phyloP scores from a whole-genome alignment of 257 asterid genomes.

The Ballota nigra region DNA sequence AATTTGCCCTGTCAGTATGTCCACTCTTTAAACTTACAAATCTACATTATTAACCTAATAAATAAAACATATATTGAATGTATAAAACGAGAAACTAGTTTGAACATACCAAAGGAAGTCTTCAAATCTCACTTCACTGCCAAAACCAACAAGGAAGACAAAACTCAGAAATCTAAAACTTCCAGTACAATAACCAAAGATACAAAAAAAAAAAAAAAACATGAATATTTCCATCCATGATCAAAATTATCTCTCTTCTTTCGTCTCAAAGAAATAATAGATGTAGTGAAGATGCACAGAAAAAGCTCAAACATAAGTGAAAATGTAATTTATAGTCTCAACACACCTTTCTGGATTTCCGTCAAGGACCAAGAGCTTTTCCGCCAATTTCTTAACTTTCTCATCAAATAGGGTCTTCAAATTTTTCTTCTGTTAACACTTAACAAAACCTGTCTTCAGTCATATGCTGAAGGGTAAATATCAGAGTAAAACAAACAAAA shows the following conservation, averaged over 20 bases:
- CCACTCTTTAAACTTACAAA: slow-evolving; percentile 12
- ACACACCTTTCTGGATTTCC: slow-evolving; percentile 59
- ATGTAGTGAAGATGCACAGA: neutral
- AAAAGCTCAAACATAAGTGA: neutral
- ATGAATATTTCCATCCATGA: slow-evolving; percentile 2
- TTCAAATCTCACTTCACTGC: slow-evolving; percentile 76
- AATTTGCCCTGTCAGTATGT: slow-evolving; percentile 75
- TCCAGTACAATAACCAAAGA: slow-evolving; percentile 1
- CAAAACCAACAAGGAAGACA: slow-evolving; percentile 33
- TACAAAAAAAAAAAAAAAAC: neutral
- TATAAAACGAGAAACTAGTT: slow-evolving; percentile 10
- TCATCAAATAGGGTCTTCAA: slow-evolving; percentile 63
- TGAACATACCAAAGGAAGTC: slow-evolving; percentile 88
- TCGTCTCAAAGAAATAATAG: neutral
- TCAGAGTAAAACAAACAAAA: slow-evolving; percentile 15
- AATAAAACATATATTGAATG: neutral
- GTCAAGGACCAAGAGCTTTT: slow-evolving; percentile 66
- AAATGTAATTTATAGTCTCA: neutral
- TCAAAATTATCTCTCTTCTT: neutral
- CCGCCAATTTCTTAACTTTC: slow-evolving; percentile 75
- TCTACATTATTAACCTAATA: neutral
- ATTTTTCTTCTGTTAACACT: slow-evolving; percentile 76
- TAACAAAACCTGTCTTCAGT: slow-evolving; percentile 53
- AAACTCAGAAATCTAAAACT: slow-evolving; percentile 17
- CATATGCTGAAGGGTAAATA: slow-evolving; percentile 36